Conservation (phyloP, 495 filamentous ascomycete genomes). For the Penicillium pancosmium region DNA sequence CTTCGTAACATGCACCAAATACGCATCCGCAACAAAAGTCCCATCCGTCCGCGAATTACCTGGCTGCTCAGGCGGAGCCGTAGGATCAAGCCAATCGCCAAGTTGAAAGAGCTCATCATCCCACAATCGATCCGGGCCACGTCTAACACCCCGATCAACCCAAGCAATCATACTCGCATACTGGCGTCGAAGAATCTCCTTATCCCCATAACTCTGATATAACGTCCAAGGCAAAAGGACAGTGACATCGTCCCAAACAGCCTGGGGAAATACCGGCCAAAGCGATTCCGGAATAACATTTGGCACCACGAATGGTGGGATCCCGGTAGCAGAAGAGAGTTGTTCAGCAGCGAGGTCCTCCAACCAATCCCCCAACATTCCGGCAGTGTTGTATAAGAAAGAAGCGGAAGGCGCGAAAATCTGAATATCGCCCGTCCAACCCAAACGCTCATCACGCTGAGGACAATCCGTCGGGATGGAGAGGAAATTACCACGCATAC, state of each 20-base stretch:
- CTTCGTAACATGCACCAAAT: conserved; percentile 50
- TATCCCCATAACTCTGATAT: conserved; percentile 47
- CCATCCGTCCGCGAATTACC: conserved; percentile 42
- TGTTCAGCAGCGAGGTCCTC: conserved; percentile 48
- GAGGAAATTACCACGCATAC: conserved; percentile 59
- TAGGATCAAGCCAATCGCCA: conserved; percentile 58
- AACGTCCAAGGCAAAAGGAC: conserved; percentile 47
- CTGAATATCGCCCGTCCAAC: conserved; percentile 60
- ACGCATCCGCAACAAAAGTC: conserved; percentile 52
- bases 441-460: conserved; percentile 58
- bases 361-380: conserved; percentile 54
- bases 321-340: conserved; percentile 23
- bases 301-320: conserved; percentile 46
- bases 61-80: conserved; percentile 44
- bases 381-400: conserved; percentile 53
- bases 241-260: conserved; percentile 51
- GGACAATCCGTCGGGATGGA: conserved; percentile 58
- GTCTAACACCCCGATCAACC: conserved; percentile 45
- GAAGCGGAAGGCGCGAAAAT: conserved; percentile 54
- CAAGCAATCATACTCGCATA: conserved; percentile 46
- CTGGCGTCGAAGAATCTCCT: conserved; percentile 38
- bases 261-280: conserved; percentile 33
- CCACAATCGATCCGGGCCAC: conserved; percentile 42
- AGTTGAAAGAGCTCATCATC: conserved; percentile 40
- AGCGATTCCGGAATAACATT: conserved; percentile 32